phyloP scores from a whole-genome alignment of 2,329 filamentous ascomycete species.

The Pezicula carpinea region DNA sequence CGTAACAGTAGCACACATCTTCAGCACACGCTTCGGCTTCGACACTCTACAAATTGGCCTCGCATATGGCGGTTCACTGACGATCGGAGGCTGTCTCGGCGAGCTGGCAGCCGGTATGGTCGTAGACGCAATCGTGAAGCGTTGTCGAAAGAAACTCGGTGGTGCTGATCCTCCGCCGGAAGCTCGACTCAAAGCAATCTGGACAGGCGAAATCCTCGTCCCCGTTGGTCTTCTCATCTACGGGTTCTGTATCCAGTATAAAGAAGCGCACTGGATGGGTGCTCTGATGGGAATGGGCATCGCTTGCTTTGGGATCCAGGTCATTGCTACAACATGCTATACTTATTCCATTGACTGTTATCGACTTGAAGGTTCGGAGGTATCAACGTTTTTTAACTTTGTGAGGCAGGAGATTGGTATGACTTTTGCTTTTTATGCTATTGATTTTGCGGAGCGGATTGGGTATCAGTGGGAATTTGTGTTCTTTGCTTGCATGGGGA shows the following conservation, averaged over 20 bases:
- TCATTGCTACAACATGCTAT: conserved; percentile 23
- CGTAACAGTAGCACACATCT: conserved; percentile 29
- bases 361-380: conserved; percentile 16
- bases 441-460: conserved; percentile 8
- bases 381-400: conserved; percentile 22
- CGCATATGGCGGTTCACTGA: conserved; percentile 26
- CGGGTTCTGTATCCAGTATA: conserved; percentile 27
- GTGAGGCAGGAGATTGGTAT: conserved; percentile 21
- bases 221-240: conserved; percentile 28
- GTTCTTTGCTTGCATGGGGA: conserved; percentile 7
- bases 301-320: conserved; percentile 24
- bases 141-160: conserved; percentile 3
- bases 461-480: conserved; percentile 8
- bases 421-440: conserved; percentile 24
- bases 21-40: conserved; percentile 26
- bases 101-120: conserved; percentile 9
- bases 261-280: conserved; percentile 22
- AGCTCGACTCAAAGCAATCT: conserved; percentile 23
- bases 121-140: conserved; percentile 7
- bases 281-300: conserved; percentile 24
- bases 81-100: conserved; percentile 17
- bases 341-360: conserved; percentile 25
- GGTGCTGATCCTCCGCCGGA: conserved; percentile 15
- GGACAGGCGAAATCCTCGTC: conserved; percentile 22
- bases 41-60: conserved; percentile 27